Evolutionary conservation across 257 asterid species (phyloP), one percentile per base, ranked within the genome.

Genomic region (Lycium barbarum): DNA sequence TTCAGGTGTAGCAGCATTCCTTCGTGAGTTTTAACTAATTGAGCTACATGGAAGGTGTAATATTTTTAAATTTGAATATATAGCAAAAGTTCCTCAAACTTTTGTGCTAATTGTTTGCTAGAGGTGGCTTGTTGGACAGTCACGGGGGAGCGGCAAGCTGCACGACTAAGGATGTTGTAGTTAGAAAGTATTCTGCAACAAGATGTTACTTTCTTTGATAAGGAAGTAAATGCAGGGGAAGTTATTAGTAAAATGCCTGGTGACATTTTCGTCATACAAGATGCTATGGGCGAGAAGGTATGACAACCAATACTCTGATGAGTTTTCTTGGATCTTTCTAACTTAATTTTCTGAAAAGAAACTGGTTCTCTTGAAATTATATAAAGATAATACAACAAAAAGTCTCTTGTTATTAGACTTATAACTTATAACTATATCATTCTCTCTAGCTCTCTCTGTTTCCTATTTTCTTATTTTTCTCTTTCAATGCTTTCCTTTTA

Each of bases 101-200:
- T 51, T 49, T 62, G 9, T 49, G 33, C 15, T 49, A 55, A 22
- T n/a, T 84, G 54, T 71, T 47, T 59, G 55, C 78, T 81, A 95
- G 99, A 95, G 95, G 93, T 91, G 80, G 80, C 88, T 45, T 91
- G 91, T 67, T 95, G 99, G 98, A 91, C 89, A 90, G 85, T 95
- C 87, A 93, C 97, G 0, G 98, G 97, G n/a, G 98, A 93, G 84
- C 90, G 97, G 91, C 99, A 95, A 87, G 95, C 97, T 5, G 91
- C 97, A 6, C 84, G 93, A 53, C 89, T 95, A 58, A 90, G 94
- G 88, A 84, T 88, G 15, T 88, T 92, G 8, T 94, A 95, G 73
- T 84, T 94, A 87, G 89, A 59, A 78, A 90, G 95, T 7, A 88
- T 95, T 62, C 89, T 95, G 85, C 90, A 91, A 35, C 99, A 95